A percentile compares a stretch with the other conserved stretches of the same genome.
Conservation (phyloP, 2,329 filamentous ascomycete species). For the Colletotrichum caudatum region DNA sequence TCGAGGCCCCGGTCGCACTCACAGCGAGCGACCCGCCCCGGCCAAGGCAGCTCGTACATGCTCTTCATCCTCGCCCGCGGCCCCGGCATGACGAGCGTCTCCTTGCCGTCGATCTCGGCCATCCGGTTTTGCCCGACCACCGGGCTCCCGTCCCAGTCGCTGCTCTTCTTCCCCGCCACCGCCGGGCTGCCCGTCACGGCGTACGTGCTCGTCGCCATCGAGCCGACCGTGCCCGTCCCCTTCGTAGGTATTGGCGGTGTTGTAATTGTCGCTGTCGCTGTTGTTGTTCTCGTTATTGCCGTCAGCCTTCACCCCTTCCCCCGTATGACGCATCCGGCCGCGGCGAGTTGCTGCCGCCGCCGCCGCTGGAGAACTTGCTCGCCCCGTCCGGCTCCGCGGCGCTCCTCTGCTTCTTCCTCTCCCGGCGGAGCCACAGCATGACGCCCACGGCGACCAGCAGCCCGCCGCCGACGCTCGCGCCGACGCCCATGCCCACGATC, state of each 20-base stretch:
- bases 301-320: too few species aligned
- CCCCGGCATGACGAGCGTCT: constrained; percentile 19
- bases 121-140: constrained; percentile 32
- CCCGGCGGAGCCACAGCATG: constrained; percentile 33
- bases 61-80: constrained; percentile 33
- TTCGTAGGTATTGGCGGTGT: not conserved
- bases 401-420: constrained; percentile 11
- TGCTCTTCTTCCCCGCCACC: constrained; percentile 16
- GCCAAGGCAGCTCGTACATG: constrained; percentile 34
- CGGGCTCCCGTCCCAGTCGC: constrained; percentile 33
- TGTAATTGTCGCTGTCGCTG: too few species aligned
- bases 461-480: constrained; percentile 31
- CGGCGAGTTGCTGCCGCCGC: too few species aligned
- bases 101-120: constrained; percentile 37
- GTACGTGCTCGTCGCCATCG: constrained; percentile 8
- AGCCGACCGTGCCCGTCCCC: constrained; percentile 11
- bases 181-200: not conserved
- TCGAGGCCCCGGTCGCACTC: too few species aligned
- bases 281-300: too few species aligned
- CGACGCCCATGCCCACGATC: constrained; percentile 30
- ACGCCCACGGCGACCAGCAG: constrained; percentile 33
- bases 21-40: too few species aligned
- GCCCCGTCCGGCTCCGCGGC: constrained; percentile 22
- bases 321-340: too few species aligned
- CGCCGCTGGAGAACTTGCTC: constrained; percentile 7